phyloP scores from a whole-genome alignment of 139 green algal genomes.

The Prasinococcaceae sp. region DNA sequence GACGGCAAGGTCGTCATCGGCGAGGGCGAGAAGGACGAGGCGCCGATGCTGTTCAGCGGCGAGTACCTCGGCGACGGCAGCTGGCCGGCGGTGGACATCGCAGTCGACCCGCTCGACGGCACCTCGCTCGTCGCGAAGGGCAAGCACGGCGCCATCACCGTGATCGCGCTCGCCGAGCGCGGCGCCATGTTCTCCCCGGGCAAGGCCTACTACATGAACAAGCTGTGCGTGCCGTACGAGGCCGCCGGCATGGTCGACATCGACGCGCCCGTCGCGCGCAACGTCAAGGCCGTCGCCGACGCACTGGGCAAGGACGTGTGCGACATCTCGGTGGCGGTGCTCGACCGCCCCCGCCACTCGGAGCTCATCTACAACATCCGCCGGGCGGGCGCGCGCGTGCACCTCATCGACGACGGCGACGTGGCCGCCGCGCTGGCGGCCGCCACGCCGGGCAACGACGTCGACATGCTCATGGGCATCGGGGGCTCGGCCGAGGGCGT shows the following conservation, averaged over 20 bases:
- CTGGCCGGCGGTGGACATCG: constrained; percentile 46
- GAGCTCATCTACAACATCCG: constrained; percentile 46
- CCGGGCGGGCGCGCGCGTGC: constrained; percentile 51
- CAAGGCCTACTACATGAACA: constrained; percentile 46
- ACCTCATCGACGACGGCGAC: constrained; percentile 54
- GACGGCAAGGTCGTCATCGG: constrained; percentile 66
- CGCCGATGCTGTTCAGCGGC: constrained; percentile 16
- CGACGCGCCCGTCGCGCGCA: constrained; percentile 36
- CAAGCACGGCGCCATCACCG: constrained; percentile 19
- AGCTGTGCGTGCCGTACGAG: constrained; percentile 42
- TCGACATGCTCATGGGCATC: constrained; percentile 61
- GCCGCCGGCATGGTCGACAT: constrained; percentile 31
- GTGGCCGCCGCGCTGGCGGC: constrained; percentile 53
- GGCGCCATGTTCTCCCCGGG: constrained; percentile 59
- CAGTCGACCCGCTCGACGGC: constrained; percentile 44
- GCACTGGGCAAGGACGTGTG: constrained; percentile 48
- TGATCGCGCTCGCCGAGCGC: constrained; percentile 60
- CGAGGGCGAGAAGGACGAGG: constrained; percentile 65
- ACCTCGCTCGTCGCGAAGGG: constrained; percentile 15
- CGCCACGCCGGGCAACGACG: constrained; percentile 38
- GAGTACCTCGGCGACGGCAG: constrained; percentile 41
- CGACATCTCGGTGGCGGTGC: constrained; percentile 58
- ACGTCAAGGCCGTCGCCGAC: constrained; percentile 43
- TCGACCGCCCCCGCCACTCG: constrained; percentile 47
- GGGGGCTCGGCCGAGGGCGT: constrained; percentile 23